Evolutionary conservation across 331 rosid species (phyloP).

Genomic region (Pyracantha coccinea): DNA sequence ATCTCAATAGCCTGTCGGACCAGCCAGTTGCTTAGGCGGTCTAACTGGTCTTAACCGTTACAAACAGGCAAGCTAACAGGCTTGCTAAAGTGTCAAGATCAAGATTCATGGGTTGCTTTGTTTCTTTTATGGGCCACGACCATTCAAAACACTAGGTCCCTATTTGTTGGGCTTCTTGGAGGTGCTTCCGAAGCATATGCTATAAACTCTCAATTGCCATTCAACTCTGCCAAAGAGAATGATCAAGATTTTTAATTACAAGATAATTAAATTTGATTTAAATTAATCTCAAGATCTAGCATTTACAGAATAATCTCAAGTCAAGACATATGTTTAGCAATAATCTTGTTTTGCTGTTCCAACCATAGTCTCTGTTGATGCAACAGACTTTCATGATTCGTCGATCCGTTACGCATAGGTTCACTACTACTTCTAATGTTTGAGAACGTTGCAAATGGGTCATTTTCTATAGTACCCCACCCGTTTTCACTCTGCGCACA

Average conservation of each 20-base stretch:
- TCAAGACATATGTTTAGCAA: slow-evolving; percentile 32
- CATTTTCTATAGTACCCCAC: background rate
- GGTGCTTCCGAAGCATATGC: background rate
- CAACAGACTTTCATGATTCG: slow-evolving; percentile 27
- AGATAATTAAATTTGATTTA: background rate
- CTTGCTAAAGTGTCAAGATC: too few species aligned
- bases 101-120: too few species aligned
- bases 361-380: slow-evolving; percentile 56
- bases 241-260: background rate
- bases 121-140: background rate
- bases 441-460: slow-evolving; percentile 46
- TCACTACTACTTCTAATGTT: background rate
- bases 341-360: slow-evolving; percentile 74
- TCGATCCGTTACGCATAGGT: slow-evolving; percentile 7
- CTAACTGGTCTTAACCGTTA: too few species aligned
- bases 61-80: too few species aligned
- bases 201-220: background rate
- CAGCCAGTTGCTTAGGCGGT: too few species aligned
- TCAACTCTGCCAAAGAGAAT: background rate
- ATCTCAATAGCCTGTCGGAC: too few species aligned
- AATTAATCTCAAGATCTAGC: background rate
- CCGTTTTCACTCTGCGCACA: background rate
- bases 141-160: background rate
- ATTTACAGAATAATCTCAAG: slow-evolving; percentile 1
- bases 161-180: background rate